Base-by-base conservation (phyloP, 2,329 filamentous ascomycete genomes). In the Colletotrichum salicis region DNA sequence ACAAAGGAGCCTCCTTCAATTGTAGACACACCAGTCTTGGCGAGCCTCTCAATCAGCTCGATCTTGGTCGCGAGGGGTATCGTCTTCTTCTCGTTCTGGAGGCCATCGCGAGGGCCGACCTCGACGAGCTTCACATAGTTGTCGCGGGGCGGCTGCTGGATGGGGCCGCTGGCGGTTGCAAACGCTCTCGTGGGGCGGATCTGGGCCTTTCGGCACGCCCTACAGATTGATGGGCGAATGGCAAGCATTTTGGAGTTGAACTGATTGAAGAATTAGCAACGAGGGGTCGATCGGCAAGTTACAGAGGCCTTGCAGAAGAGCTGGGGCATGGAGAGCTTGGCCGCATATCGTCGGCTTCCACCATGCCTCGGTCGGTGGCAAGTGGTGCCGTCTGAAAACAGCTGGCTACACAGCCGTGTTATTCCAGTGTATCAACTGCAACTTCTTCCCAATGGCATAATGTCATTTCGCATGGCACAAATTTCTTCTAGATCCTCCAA, bases 1-100 rank as follows among this genome's bases (percentile, higher is more conserved):
- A 97, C 94, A 78, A 97, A 94, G 1, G 93, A 93, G 1, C 94
- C 94, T 22, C 93, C 91, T 80, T 97, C 94, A 73, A 97, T 96
- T 3, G 91, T 91, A 6, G 84, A 84, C 54, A 96, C 80, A 0
- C 94, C 94, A 0, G 93, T 92, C 74, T 84, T 83, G 41, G 91
- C 89, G 73, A 97, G 84, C 72, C 89, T 85, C 75, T 91, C 87
- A 51, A 97, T 93, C 64, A 97, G 82, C 75, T 95, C 90, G 67
- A 96, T 88, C 81, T 97, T 97, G 2, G 91, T 94, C 7, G 87
- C 85, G 12, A 94, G 84, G 0, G 93, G 85, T 74, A 97, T 92
- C 33, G 86, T 86, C 74, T 85, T 89, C 82, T 93, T 93, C 84
- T 96, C 93, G 79, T 96, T 97, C 80, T 97, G 94, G 64, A 97